These are phyloP conservation scores for Gliomastix tumulicola DNA, from an alignment of 2,329 filamentous ascomycete species.

Conservation along the genomic window DNA sequence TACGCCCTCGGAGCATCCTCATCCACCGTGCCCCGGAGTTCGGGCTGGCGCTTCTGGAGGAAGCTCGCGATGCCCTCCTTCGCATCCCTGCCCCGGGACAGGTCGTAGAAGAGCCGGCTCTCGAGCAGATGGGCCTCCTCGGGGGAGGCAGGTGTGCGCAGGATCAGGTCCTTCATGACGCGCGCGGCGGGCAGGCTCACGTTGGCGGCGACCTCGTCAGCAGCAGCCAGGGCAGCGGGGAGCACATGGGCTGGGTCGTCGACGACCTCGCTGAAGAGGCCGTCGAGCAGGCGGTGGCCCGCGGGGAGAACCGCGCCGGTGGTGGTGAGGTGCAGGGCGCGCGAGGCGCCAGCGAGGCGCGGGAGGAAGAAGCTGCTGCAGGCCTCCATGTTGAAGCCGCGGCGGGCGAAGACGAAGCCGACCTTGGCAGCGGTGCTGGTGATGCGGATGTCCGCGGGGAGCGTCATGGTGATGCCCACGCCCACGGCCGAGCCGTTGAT, in stretches of 20 bases:
- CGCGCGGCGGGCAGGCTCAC: conserved; percentile 57
- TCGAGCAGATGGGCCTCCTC: conserved; percentile 69
- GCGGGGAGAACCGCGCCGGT: conserved; percentile 56
- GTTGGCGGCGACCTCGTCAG: conserved; percentile 59
- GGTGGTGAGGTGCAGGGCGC: conserved; percentile 58
- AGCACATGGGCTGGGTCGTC: conserved; percentile 54
- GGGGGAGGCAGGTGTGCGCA: conserved; percentile 45
- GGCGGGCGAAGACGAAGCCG: conserved; percentile 66
- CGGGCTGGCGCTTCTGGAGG: conserved; percentile 58
- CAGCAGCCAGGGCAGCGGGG: conserved; percentile 56
- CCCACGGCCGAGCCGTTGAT: conserved; percentile 54
- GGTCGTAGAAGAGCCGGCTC: conserved; percentile 53
- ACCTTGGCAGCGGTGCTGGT: conserved; percentile 55
- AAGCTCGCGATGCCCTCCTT: conserved; percentile 64
- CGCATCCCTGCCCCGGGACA: conserved; percentile 52
- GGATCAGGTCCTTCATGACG: conserved; percentile 69
- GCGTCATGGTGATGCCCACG: conserved; percentile 55
- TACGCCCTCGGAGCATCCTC: conserved; percentile 51
- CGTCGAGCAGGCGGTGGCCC: conserved; percentile 41
- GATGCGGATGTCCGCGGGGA: conserved; percentile 46
- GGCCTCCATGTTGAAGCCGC: conserved; percentile 67
- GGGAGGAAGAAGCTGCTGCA: conserved; percentile 67
- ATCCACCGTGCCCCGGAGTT: conserved; percentile 55
- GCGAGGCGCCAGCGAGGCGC: conserved; percentile 56
- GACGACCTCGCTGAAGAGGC: conserved; percentile 61